phyloP scores from a whole-genome alignment of 2,329 filamentous ascomycete genomes.

The Fusarium circinatum region DNA sequence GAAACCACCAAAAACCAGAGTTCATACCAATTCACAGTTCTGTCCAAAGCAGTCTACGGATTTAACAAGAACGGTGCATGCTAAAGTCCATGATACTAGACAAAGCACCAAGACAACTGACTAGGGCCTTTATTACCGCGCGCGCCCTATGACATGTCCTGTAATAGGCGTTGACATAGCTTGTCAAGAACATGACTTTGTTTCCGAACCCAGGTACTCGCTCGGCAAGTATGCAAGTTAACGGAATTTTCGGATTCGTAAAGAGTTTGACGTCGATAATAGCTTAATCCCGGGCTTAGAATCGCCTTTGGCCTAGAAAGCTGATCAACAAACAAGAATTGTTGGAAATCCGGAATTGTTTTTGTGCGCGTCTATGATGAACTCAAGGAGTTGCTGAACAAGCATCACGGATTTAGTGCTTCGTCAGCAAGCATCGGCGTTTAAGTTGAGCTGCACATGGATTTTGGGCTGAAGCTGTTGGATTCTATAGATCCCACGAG shows the following conservation, averaged over 20 bases:
- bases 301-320: not conserved
- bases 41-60: not conserved
- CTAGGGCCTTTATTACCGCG: not conserved
- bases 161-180: not conserved
- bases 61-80: not conserved
- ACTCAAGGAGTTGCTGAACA: slow-evolving; percentile 2
- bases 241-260: not conserved
- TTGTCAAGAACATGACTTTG: not conserved
- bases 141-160: slow-evolving; percentile 2
- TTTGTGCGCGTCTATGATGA: not conserved
- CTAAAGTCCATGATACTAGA: not conserved
- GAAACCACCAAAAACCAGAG: not conserved
- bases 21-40: not conserved
- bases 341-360: not conserved
- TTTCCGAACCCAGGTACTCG: not conserved
- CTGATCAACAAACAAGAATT: not conserved
- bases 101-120: not conserved
- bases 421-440: slow-evolving; percentile 18
- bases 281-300: not conserved
- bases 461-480: not conserved
- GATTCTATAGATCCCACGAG: not conserved
- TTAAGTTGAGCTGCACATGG: not conserved
- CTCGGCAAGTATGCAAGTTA: not conserved
- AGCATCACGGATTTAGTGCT: slow-evolving; percentile 8
- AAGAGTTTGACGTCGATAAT: not conserved